These are phyloP conservation scores for Hapsidospora chrysogenum DNA, from an alignment of 495 filamentous ascomycete genomes.

Conservation along the genomic window DNA sequence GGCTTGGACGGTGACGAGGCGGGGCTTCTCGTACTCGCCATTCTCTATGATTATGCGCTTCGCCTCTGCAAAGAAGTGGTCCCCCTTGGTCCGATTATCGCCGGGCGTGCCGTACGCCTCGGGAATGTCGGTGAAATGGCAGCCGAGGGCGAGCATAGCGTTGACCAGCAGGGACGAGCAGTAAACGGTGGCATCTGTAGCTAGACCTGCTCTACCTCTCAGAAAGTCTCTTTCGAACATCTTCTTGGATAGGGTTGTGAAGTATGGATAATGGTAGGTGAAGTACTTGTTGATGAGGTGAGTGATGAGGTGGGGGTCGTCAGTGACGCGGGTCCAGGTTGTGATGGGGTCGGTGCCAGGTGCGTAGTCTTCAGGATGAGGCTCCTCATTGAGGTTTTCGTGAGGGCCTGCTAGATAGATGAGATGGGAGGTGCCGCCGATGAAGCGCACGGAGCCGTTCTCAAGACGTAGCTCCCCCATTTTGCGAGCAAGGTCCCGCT, in stretches of 20 bases:
- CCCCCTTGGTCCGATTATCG: constrained; percentile 74
- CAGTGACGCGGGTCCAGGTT: constrained; percentile 70
- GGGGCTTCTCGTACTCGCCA: constrained; percentile 83
- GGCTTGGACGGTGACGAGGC: constrained; percentile 87
- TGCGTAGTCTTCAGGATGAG: constrained; percentile 10
- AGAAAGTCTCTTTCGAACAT: constrained; percentile 82
- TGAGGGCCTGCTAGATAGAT: constrained; percentile 55
- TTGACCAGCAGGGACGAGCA: constrained; percentile 87
- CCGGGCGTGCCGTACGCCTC: constrained; percentile 51
- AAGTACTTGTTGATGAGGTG: constrained; percentile 97
- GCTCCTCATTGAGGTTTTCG: constrained; percentile 29
- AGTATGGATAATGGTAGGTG: constrained; percentile 95
- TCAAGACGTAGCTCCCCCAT: constrained; percentile 82
- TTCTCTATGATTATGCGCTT: constrained; percentile 80
- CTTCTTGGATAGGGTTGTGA: constrained; percentile 78
- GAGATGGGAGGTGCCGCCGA: constrained; percentile 88
- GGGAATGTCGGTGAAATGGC: constrained; percentile 73
- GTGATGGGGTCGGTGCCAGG: constrained; percentile 33
- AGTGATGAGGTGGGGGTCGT: constrained; percentile 57
- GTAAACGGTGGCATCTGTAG: constrained; percentile 36
- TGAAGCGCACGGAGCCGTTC: constrained; percentile 80
- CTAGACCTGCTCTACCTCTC: constrained; percentile 23
- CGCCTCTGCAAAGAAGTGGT: constrained; percentile 93
- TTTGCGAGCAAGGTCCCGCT: constrained; percentile 75
- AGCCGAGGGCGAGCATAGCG: constrained; percentile 88